Conservation (phyloP, 345 rosid species). For the Draba incana region DNA sequence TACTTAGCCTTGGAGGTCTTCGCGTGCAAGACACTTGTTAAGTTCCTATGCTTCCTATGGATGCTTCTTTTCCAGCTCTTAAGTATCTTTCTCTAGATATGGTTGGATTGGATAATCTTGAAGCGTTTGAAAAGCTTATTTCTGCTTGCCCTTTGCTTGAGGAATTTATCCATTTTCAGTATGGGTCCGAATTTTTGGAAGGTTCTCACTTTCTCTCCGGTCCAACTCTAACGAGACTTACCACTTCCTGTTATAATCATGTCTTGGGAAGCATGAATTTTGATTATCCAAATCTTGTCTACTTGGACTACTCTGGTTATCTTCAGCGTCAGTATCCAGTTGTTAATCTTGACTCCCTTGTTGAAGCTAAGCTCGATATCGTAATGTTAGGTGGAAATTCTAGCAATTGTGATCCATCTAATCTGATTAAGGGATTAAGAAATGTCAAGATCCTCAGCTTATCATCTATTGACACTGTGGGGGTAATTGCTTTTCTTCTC, state of each 20-base stretch:
- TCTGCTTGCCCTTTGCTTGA: too few species aligned
- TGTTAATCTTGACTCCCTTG: too few species aligned
- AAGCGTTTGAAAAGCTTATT: too few species aligned
- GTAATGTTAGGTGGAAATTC: too few species aligned
- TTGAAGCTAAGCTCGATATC: too few species aligned
- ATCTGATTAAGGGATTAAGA: too few species aligned
- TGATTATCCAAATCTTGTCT: slow-evolving; percentile 10
- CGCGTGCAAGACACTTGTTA: slow-evolving; percentile 18
- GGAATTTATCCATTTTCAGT: too few species aligned
- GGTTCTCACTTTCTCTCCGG: not conserved
- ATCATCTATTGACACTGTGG: too few species aligned
- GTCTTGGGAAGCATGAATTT: slow-evolving; percentile 9
- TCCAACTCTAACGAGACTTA: slow-evolving; percentile 4
- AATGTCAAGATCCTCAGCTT: too few species aligned
- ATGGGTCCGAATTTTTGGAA: not conserved
- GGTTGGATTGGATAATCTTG: not conserved
- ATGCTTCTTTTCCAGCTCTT: slow-evolving; percentile 8
- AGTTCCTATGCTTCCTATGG: not conserved
- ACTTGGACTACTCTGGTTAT: not conserved
- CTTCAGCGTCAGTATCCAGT: too few species aligned
- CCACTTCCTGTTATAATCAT: not conserved
- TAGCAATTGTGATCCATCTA: too few species aligned
- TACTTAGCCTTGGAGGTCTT: not conserved
- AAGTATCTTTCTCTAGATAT: not conserved
- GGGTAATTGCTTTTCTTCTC: too few species aligned